These are phyloP conservation scores for Cyberlindnera sargentensis DNA, from an alignment of 805 yeast species.

Conservation along the genomic window DNA sequence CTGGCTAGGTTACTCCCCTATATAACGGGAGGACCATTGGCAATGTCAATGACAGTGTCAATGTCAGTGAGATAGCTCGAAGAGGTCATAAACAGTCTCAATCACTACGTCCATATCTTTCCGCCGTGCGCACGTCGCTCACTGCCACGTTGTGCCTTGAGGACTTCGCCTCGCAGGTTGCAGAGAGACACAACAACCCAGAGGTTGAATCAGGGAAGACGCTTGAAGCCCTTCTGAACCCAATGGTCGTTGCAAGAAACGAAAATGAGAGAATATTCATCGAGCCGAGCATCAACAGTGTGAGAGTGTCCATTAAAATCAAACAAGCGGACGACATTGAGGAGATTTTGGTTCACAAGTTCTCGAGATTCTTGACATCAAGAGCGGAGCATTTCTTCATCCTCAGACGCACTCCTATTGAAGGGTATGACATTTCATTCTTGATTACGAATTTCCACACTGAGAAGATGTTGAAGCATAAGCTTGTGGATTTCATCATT, in stretches of 20 bases:
- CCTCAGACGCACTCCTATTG: constrained; percentile 82
- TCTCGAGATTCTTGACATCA: constrained; percentile 86
- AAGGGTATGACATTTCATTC: constrained; percentile 90
- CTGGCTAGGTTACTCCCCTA: no score
- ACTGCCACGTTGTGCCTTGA: constrained; percentile 91
- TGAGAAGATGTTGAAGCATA: constrained; percentile 90
- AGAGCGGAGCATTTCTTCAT: constrained; percentile 94
- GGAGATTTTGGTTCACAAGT: constrained; percentile 87
- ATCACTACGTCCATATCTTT: background rate
- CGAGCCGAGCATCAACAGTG: constrained; percentile 90
- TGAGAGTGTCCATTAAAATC: constrained; percentile 83
- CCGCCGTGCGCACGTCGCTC: constrained; percentile 71
- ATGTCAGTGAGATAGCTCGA: no score
- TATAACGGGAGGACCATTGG: no score
- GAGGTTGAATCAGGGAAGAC: constrained; percentile 86
- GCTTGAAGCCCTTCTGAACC: constrained; percentile 78
- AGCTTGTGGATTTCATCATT: constrained; percentile 91
- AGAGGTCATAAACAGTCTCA: background rate
- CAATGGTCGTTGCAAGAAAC: constrained; percentile 86
- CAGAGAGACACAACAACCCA: constrained; percentile 95
- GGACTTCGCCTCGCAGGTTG: constrained; percentile 91
- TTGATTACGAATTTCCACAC: constrained; percentile 91
- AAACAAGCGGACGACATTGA: constrained; percentile 98
- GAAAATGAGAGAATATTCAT: constrained; percentile 89
- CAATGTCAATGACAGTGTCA: no score